A percentile compares a stretch with the other conserved stretches of the same genome.
phyloP scores from a whole-genome alignment of 2,329 filamentous ascomycete species.

The Stagonosporopsis rhizophila region DNA sequence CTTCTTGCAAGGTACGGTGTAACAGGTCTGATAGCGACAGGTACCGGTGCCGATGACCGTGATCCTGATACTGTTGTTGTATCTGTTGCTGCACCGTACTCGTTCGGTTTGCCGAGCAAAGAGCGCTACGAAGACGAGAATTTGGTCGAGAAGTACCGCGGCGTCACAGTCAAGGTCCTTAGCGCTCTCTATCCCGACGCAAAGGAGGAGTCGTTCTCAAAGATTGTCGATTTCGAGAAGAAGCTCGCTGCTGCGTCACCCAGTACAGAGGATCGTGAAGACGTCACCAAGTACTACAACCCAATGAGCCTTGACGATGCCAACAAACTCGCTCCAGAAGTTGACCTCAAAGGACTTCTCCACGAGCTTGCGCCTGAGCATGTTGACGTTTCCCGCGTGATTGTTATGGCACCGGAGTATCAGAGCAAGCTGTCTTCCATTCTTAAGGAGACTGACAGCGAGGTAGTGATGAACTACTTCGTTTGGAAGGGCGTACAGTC shows the following conservation, averaged over 20 bases:
- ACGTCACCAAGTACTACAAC: constrained; percentile 73
- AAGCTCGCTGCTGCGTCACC: constrained; percentile 67
- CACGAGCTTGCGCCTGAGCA: constrained; percentile 59
- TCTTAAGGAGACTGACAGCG: constrained; percentile 60
- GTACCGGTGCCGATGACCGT: constrained; percentile 56
- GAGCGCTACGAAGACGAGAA: constrained; percentile 46
- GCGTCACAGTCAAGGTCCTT: constrained; percentile 34
- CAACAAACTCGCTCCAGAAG: constrained; percentile 61
- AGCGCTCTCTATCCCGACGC: constrained; percentile 31
- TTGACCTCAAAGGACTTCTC: constrained; percentile 63
- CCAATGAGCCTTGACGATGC: constrained; percentile 65
- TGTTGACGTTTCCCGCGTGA: constrained; percentile 61
- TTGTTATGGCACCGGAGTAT: constrained; percentile 67
- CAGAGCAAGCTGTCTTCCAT: constrained; percentile 65
- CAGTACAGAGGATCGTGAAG: constrained; percentile 63
- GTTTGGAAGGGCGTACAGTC: constrained; percentile 68
- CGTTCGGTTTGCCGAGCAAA: constrained; percentile 52
- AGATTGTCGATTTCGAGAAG: constrained; percentile 61
- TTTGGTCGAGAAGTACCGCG: constrained; percentile 40
- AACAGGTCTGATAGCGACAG: constrained; percentile 34
- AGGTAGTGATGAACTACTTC: constrained; percentile 68
- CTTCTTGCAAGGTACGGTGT: constrained; percentile 58
- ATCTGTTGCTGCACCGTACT: constrained; percentile 58
- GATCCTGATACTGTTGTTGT: constrained; percentile 62
- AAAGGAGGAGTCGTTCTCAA: constrained; percentile 46